phyloP scores from a whole-genome alignment of 1,139 yeast species.

The Pichia sp. region DNA sequence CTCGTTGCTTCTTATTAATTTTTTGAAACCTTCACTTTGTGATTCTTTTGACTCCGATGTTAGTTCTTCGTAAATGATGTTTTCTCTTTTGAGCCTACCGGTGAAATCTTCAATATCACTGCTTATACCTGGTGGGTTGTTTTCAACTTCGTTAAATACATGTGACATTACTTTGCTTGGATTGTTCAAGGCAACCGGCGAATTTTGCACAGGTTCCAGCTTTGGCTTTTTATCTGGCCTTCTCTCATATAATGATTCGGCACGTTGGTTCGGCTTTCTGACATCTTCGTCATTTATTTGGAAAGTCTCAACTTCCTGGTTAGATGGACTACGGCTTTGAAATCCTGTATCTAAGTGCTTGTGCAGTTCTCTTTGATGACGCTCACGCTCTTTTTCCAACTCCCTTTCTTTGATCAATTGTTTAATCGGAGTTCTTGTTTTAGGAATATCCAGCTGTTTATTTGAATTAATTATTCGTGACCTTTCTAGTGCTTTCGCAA shows the following conservation, averaged over 20 bases:
- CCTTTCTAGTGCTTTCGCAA: slow-evolving; percentile 29
- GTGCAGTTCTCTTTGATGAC: too few relatives aligned
- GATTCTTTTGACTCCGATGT: slow-evolving; percentile 14
- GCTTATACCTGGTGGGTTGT: neutral
- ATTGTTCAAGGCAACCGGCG: too few relatives aligned
- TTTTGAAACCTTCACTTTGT: slow-evolving; percentile 17
- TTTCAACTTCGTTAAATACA: too few relatives aligned
- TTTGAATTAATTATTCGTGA: neutral
- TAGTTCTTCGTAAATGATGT: slow-evolving; percentile 16
- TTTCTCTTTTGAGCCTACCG: slow-evolving; percentile 14
- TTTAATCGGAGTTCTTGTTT: slow-evolving; percentile 17
- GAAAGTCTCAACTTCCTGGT: too few relatives aligned
- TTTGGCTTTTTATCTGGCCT: slow-evolving; percentile 1
- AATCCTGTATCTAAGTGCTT: too few relatives aligned
- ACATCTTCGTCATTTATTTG: slow-evolving; percentile 7
- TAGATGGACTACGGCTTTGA: too few relatives aligned
- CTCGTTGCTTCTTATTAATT: slow-evolving; percentile 8
- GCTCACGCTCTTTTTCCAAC: neutral
- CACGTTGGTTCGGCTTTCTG: slow-evolving; percentile 5
- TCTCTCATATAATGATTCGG: slow-evolving; percentile 6
- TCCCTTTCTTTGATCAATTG: slow-evolving; percentile 17
- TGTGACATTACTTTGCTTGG: too few relatives aligned
- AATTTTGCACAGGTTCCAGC: neutral
- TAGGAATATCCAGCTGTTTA: neutral
- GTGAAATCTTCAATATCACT: slow-evolving; percentile 21